phyloP scores from a whole-genome alignment of 768 basidiomycete genomes.

The Phylloporus arenicola region DNA sequence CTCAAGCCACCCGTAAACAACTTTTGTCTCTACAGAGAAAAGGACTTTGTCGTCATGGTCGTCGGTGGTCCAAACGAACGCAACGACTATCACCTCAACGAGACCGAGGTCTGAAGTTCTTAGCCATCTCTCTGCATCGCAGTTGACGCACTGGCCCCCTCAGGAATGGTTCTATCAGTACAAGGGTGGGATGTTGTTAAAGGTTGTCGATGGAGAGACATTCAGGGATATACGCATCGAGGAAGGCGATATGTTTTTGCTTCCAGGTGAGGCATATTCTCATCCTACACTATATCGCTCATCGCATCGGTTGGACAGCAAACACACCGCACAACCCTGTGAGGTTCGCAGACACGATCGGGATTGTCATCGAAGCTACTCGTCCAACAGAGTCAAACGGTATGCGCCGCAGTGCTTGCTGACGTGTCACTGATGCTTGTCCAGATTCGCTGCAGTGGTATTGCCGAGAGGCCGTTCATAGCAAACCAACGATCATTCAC shows the following conservation, averaged over 20 bases:
- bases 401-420: conserved; percentile 28
- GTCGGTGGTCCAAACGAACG: conserved; percentile 94
- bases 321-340: conserved; percentile 97
- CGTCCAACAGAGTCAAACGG: conserved; percentile 73
- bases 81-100: conserved; percentile 92
- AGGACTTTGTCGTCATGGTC: conserved; percentile 92
- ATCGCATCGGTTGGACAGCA: conserved; percentile 39
- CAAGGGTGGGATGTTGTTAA: conserved; percentile 88
- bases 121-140: background rate
- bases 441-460: conserved; percentile 92
- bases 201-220: conserved; percentile 72
- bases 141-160: background rate
- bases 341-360: conserved; percentile 84
- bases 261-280: conserved; percentile 60
- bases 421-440: background rate
- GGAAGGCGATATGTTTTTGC: conserved; percentile 95
- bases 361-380: conserved; percentile 84
- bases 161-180: conserved; percentile 99
- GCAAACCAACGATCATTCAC: conserved; percentile 65
- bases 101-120: conserved; percentile 66
- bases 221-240: conserved; percentile 86
- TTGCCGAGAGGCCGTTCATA: conserved; percentile 61
- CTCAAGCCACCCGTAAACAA: conserved; percentile 93
- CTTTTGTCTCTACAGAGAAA: conserved; percentile 75
- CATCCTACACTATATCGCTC: background rate